These are phyloP conservation scores for Miscanthus sacchariflorus DNA, from an alignment of 202 grass and related monocot species.

Conservation along the genomic window DNA sequence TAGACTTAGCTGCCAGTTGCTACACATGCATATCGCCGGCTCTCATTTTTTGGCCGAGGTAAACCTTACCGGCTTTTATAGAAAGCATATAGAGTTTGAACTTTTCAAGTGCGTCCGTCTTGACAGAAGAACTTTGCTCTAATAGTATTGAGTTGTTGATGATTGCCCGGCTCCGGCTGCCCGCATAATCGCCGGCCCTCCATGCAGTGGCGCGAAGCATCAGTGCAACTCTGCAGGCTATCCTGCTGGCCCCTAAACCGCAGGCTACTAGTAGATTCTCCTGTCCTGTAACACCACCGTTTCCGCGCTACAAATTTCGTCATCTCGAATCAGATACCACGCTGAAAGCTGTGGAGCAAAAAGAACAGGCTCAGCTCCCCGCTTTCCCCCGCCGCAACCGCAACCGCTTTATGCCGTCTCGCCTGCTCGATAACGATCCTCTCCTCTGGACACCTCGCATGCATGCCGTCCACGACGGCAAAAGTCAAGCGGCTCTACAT, in stretches of 20 bases:
- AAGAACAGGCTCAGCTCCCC: neutral
- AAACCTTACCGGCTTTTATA: no score
- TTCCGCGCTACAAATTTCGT: neutral
- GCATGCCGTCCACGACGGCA: neutral
- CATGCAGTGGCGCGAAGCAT: neutral
- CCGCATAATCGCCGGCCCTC: no score
- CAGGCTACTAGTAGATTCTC: neutral
- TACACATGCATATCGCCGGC: no score
- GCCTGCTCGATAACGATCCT: neutral
- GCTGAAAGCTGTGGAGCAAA: conserved; percentile 17
- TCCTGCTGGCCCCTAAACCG: neutral
- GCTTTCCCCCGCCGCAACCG: neutral
- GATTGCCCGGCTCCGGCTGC: no score
- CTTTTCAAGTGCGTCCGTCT: no score
- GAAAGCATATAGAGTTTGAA: no score
- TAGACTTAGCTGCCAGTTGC: no score
- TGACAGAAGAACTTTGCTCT: no score
- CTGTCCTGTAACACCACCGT: neutral
- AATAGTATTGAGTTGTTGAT: no score
- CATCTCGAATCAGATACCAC: conserved; percentile 40
- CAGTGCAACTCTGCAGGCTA: neutral
- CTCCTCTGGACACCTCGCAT: conserved; percentile 30
- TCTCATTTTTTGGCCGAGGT: no score
- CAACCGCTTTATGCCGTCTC: conserved; percentile 6
- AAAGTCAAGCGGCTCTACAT: neutral